A percentile compares a stretch with the other conserved stretches of the same genome.
Evolutionary conservation across 495 filamentous ascomycete genomes (phyloP).

Genomic region (Annulohypoxylon bovei): DNA sequence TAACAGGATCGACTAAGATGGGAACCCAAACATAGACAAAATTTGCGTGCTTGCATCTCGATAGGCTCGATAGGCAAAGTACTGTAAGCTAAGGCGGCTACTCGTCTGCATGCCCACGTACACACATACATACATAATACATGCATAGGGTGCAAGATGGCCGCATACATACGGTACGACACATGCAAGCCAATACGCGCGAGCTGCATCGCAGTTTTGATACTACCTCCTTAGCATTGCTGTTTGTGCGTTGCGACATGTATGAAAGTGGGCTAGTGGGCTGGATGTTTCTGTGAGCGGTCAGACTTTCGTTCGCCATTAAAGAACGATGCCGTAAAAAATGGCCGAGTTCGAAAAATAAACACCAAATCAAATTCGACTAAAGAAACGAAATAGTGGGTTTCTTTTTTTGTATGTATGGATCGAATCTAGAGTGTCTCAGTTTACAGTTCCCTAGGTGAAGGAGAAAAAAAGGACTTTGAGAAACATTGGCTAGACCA

Average conservation of each 20-base stretch:
- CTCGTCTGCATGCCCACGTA: constrained; percentile 6
- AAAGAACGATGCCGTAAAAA: constrained; percentile 11
- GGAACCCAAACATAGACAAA: constrained; percentile 12
- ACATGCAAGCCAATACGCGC: constrained; percentile 31
- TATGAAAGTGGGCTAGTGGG: constrained; percentile 14
- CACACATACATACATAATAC: constrained; percentile 14
- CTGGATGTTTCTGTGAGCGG: constrained; percentile 9
- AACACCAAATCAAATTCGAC: constrained; percentile 31
- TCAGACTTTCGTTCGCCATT: constrained; percentile 28
- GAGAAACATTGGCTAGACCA: constrained; percentile 35
- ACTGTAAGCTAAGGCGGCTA: constrained; percentile 14
- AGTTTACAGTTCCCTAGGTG: constrained; percentile 26
- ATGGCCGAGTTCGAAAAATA: constrained; percentile 31
- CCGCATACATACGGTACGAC: constrained; percentile 31
- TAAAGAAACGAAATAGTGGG: constrained; percentile 29
- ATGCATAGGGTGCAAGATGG: constrained; percentile 4
- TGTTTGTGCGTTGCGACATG: constrained; percentile 28
- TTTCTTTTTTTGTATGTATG: constrained; percentile 20
- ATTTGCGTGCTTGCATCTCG: neutral
- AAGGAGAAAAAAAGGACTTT: constrained; percentile 12
- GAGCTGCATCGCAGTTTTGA: constrained; percentile 20
- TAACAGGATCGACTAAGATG: constrained; percentile 14
- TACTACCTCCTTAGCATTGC: constrained; percentile 30
- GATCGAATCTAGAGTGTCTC: constrained; percentile 41
- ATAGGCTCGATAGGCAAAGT: neutral